A percentile compares a stretch with the other conserved stretches of the same genome.
phyloP scores from a whole-genome alignment of 2,329 filamentous ascomycete genomes.

The Camillea tinctor region DNA sequence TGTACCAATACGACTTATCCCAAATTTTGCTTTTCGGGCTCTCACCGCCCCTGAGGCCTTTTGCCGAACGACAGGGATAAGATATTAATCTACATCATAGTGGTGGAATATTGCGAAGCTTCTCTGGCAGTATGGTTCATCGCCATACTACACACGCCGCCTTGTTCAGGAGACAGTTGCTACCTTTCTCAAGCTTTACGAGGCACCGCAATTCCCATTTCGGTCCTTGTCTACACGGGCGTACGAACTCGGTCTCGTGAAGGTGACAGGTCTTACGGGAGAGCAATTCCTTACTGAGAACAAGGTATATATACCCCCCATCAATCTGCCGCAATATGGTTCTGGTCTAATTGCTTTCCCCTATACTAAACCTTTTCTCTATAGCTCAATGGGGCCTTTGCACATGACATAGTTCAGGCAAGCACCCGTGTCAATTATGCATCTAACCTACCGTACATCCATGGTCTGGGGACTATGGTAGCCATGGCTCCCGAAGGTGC shows the following conservation, averaged over 20 bases:
- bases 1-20: not conserved
- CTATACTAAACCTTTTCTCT: not conserved
- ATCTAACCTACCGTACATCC: constrained; percentile 80
- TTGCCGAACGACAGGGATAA: not conserved
- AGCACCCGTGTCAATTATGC: constrained; percentile 94
- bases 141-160: constrained; percentile 70
- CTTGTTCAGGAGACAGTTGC: constrained; percentile 70
- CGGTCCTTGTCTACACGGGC: constrained; percentile 68
- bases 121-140: constrained; percentile 80
- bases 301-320: constrained; percentile 39
- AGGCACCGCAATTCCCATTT: constrained; percentile 82
- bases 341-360: not conserved
- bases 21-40: too few relatives aligned
- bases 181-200: constrained; percentile 78
- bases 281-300: constrained; percentile 68
- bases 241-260: constrained; percentile 64
- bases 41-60: too few relatives aligned
- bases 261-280: constrained; percentile 69
- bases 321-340: not conserved
- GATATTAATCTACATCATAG: not conserved
- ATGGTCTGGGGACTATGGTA: constrained; percentile 84
- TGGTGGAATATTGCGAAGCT: constrained; percentile 83
- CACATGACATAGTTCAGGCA: constrained; percentile 82
- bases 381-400: constrained; percentile 64
- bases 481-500: constrained; percentile 88